phyloP scores from a whole-genome alignment of 176 grass and related monocot genomes.

The Oryza officinalis region DNA sequence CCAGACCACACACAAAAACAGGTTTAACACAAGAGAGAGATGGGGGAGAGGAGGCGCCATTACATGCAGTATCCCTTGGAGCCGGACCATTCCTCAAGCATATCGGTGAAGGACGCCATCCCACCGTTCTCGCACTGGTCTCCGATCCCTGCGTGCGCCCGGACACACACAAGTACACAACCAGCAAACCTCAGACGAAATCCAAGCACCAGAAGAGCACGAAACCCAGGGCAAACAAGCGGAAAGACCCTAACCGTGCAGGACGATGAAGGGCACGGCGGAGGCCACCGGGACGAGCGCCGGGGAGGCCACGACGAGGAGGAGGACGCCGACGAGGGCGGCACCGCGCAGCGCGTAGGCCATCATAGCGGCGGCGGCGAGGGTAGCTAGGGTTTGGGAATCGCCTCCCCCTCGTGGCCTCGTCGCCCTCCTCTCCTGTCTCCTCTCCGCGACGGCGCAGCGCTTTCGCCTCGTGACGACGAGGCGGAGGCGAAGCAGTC shows the following conservation, averaged over 20 bases:
- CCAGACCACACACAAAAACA: no score
- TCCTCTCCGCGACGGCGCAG: conserved; percentile 4
- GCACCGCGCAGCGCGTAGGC: neutral
- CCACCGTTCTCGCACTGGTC: conserved; percentile 88
- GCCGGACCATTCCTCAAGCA: conserved; percentile 75
- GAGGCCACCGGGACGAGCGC: conserved; percentile 34
- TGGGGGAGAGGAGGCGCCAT: neutral
- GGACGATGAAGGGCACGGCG: conserved; percentile 65
- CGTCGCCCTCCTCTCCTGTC: neutral
- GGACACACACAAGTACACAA: neutral
- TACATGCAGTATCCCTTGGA: conserved; percentile 92
- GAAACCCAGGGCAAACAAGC: neutral
- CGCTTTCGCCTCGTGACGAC: neutral
- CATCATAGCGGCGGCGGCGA: neutral
- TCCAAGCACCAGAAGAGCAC: neutral
- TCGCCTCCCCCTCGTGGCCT: neutral
- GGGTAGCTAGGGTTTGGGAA: neutral
- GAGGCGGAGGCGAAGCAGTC: neutral
- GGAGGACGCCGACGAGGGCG: neutral
- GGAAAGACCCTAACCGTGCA: conserved; percentile 55
- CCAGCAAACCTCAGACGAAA: neutral
- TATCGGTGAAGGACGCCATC: conserved; percentile 68
- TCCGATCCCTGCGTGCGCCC: conserved; percentile 53
- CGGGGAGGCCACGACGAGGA: neutral
- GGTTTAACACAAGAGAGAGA: neutral